Evolutionary conservation across 805 yeast genomes (phyloP).

Genomic region (Saccharomycopsis schoenii): DNA sequence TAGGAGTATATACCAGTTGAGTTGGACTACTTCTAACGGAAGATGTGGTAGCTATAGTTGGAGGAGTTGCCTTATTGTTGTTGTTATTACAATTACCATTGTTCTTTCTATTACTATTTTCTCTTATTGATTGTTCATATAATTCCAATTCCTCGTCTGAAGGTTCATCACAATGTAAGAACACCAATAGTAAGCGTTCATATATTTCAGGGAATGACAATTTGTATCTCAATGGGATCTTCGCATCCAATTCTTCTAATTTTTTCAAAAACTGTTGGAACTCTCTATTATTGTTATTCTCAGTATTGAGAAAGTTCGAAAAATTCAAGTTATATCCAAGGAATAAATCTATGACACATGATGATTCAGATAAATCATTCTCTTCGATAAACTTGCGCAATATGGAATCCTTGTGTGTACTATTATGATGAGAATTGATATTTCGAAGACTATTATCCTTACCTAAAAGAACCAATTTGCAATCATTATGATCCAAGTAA

Average conservation of each 20-base stretch:
- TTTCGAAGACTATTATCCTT: slow-evolving; percentile 27
- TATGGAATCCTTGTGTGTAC: slow-evolving; percentile 5
- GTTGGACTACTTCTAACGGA: neutral
- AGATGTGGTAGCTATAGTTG: neutral
- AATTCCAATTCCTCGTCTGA: slow-evolving; percentile 25
- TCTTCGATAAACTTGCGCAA: neutral
- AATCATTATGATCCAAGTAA: slow-evolving; percentile 24
- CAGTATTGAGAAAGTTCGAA: slow-evolving; percentile 18
- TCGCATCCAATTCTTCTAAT: slow-evolving; percentile 10
- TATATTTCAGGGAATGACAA: slow-evolving; percentile 51
- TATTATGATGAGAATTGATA: neutral
- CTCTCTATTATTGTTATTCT: slow-evolving; percentile 5
- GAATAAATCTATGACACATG: slow-evolving; percentile 13
- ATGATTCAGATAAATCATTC: slow-evolving; percentile 6
- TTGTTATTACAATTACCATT: neutral
- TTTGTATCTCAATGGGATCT: slow-evolving; percentile 28
- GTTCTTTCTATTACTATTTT: neutral
- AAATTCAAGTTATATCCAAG: slow-evolving; percentile 9
- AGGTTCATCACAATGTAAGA: slow-evolving; percentile 63
- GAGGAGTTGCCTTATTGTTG: neutral
- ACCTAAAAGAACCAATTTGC: slow-evolving; percentile 45
- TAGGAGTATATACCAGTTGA: neutral
- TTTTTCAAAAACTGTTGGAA: slow-evolving; percentile 22
- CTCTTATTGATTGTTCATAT: slow-evolving; percentile 23
- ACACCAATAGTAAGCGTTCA: slow-evolving; percentile 66